Conservation (phyloP, 441 rosid genomes). For the Gossypium schwendimanii region DNA sequence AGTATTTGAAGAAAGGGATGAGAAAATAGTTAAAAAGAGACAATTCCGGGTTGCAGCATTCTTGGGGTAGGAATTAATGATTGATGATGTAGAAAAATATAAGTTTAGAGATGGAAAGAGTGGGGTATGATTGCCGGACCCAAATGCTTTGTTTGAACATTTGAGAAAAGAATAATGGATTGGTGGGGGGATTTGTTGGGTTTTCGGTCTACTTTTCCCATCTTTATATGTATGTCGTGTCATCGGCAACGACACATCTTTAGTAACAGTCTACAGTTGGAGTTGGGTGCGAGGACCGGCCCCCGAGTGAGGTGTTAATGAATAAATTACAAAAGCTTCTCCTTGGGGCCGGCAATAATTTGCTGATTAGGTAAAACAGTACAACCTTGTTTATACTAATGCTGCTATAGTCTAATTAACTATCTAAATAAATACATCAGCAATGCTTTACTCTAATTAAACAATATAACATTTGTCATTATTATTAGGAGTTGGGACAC, state of each 20-base stretch:
- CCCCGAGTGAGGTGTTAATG: not conserved
- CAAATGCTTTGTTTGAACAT: not conserved
- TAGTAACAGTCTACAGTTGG: not conserved
- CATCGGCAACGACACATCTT: not conserved
- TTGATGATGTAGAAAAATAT: not conserved
- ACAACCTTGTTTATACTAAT: not conserved
- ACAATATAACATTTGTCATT: not conserved
- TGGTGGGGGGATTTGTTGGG: not conserved
- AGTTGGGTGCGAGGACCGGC: not conserved
- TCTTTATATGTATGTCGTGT: not conserved
- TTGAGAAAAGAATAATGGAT: not conserved
- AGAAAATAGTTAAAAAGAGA: not conserved
- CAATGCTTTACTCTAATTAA: not conserved
- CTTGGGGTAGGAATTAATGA: not conserved
- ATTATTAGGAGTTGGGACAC: not conserved
- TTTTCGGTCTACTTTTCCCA: not conserved
- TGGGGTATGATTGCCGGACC: not conserved
- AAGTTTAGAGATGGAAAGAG: not conserved
- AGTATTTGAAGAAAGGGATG: not conserved
- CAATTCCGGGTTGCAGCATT: not conserved
- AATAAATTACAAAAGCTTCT: not conserved
- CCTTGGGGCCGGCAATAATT: not conserved
- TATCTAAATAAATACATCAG: not conserved
- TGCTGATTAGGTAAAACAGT: not conserved
- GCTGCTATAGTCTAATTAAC: not conserved